Percentiles rank a stretch among this genome's conserved stretches.
Conservation (phyloP, 495 filamentous ascomycete genomes). For the Hyaloscypha variabilis region DNA sequence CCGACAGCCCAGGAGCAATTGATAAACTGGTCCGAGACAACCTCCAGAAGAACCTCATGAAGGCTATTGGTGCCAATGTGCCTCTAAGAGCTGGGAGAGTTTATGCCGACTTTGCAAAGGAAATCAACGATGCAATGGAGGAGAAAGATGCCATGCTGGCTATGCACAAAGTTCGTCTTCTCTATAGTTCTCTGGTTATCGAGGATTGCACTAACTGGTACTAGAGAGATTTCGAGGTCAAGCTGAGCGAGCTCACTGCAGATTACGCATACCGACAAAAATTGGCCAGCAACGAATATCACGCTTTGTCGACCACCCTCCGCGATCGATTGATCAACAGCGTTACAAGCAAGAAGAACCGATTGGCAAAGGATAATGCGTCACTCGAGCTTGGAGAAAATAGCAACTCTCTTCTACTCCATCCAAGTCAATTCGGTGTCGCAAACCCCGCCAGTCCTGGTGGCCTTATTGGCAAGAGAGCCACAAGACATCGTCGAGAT, state of each 20-base stretch:
- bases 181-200: constrained; percentile 13
- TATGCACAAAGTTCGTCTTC: constrained; percentile 67
- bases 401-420: constrained; percentile 81
- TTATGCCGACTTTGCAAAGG: constrained; percentile 79
- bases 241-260: constrained; percentile 50
- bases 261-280: constrained; percentile 64
- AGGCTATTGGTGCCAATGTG: constrained; percentile 56
- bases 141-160: constrained; percentile 79
- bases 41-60: constrained; percentile 27
- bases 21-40: constrained; percentile 58
- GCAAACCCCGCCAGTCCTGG: constrained; percentile 79
- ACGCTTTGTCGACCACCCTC: constrained; percentile 72
- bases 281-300: constrained; percentile 81
- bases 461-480: constrained; percentile 76
- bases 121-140: constrained; percentile 84
- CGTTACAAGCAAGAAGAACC: constrained; percentile 72
- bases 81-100: constrained; percentile 71
- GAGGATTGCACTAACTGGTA: constrained; percentile 18
- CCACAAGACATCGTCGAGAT: constrained; percentile 80
- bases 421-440: constrained; percentile 91
- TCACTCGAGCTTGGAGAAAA: constrained; percentile 76
- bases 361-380: constrained; percentile 87
- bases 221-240: constrained; percentile 58
- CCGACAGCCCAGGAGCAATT: constrained; percentile 69
- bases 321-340: constrained; percentile 82